Evolutionary conservation across 2,329 filamentous ascomycete species (phyloP).

Genomic region (Madurella fahalii): DNA sequence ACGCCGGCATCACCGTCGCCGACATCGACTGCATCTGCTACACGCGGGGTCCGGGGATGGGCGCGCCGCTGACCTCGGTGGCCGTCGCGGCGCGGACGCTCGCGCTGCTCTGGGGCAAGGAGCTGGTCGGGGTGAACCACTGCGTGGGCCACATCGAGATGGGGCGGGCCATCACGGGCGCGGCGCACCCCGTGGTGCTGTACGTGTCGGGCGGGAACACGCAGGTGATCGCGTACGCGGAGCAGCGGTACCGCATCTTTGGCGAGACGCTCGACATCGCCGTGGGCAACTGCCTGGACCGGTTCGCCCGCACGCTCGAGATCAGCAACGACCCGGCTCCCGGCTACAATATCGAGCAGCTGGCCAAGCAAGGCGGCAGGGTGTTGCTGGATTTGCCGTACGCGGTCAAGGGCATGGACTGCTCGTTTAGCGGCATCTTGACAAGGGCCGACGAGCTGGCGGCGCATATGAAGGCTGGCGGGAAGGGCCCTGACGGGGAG

Average conservation of each 20-base stretch:
- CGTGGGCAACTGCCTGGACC: slow-evolving; percentile 94
- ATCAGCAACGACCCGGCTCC: slow-evolving; percentile 96
- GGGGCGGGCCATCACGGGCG: slow-evolving; percentile 88
- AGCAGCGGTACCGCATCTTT: slow-evolving; percentile 94
- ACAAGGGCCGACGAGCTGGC: slow-evolving; percentile 79
- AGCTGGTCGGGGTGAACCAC: slow-evolving; percentile 94
- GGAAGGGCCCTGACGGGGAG: slow-evolving; percentile 44
- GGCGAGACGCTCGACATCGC: slow-evolving; percentile 97
- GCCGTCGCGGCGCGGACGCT: slow-evolving; percentile 82
- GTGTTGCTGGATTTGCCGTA: slow-evolving; percentile 85
- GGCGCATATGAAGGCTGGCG: slow-evolving; percentile 53
- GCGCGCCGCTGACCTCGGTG: slow-evolving; percentile 81
- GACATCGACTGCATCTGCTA: slow-evolving; percentile 93
- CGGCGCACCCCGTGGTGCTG: slow-evolving; percentile 85
- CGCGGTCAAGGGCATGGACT: slow-evolving; percentile 98
- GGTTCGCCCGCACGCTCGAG: slow-evolving; percentile 84
- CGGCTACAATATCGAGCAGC: slow-evolving; percentile 95
- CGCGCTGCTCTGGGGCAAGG: slow-evolving; percentile 76
- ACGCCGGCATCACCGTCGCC: slow-evolving; percentile 56
- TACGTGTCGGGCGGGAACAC: slow-evolving; percentile 97
- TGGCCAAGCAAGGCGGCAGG: slow-evolving; percentile 69
- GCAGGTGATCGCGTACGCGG: slow-evolving; percentile 94
- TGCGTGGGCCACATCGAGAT: slow-evolving; percentile 99
- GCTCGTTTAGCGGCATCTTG: slow-evolving; percentile 89
- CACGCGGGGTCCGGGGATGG: slow-evolving; percentile 95